Evolutionary conservation across 176 grass and related monocot genomes (phyloP), one percentile per base, ranked within the genome.

Genomic region (Oryza meyeriana): DNA sequence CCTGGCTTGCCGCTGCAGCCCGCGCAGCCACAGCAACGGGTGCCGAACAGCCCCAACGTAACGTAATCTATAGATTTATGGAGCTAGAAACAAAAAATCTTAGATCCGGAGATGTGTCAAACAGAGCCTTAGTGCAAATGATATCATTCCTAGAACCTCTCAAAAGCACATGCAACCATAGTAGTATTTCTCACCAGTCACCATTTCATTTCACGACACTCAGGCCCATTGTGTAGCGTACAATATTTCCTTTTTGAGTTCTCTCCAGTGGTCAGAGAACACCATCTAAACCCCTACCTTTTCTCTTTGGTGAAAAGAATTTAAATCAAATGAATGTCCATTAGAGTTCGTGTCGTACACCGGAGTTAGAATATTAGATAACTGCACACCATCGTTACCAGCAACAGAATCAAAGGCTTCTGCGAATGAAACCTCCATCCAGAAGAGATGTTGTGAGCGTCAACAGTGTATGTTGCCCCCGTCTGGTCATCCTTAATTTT

Each of bases 401-500:
- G 76, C 75, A 89, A 61, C 78, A 87, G 62, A 66, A 88, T 28
- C 29, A 85, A 35, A 22, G 77, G 83, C 64, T 12, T 90, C 52
- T 69, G 61, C 71, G 35, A 89, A 6, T 88, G 47, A 74, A 78
- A 89, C 86, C 80, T 95, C 75, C 81, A 84, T 22, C 83, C 88
- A 2, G 69, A 85, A 33, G 90, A 92, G 58, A 98, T 67, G 38
- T 86, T 50, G 40, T 93, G 88, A 29, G 88, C 77, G 69, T 85
- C 72, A 13, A 98, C 82, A 4, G 76, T 82, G 31, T 91, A 91
- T 75, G 85, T 62, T 40, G 68, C 69, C 20, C 85, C 85, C 0
- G 85, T 91, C 64, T 87, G 89, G 33, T 95, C 92, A 39, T 91
- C 95, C 89, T 87, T 84, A 78, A 95, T 55, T 86, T 95, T 89